Evolutionary conservation across 768 basidiomycete genomes (phyloP), one percentile per base, ranked within the genome.

Genomic region (Hypholoma sublateritium): DNA sequence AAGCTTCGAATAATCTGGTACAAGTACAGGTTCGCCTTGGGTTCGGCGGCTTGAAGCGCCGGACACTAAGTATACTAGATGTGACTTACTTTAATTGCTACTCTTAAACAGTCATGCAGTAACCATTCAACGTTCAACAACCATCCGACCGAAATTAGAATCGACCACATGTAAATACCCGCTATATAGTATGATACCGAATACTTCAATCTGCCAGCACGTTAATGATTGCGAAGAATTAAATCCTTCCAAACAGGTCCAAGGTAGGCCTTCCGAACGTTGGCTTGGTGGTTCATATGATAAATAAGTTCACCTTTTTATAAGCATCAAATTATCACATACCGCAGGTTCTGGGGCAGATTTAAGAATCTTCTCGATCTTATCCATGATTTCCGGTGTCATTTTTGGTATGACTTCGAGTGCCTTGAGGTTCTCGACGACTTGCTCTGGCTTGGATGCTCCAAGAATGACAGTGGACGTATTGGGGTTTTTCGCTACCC

Each of bases 321-420:
- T 22, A 48, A 8, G n/a, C 19, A 41, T 34, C 8, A 12, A 51
- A 58, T 21, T 32, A 42, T 14, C 11, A 69, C 77, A 39, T 62
- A 83, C 81, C 49, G 71, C 60, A 22, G 74, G 59, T 32, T 69
- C 67, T 9, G 80, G 78, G 56, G 71, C 74, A 71, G 80, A 87
- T 57, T 77, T 78, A 57, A 93, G 67, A 57, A 92, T 86, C 25
- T 71, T 71, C 59, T 93, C 90, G 59, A 93, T 87, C 75, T 84
- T 82, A 56, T 79, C 76, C 70, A 88, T 61, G 37, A 90, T 70
- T 62, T 83, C 84, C 5, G 81, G 79, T 1, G 88, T 90, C 56
- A 93, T 67, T 72, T 89, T 91, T 17, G 86, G 85, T 50, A 91
- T 68, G 32, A 92, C 79, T 50, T 90, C 81, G 56, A 93, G 70